Base-by-base conservation (phyloP, 83 land plant genomes). In the Diphasiastrum complanatum region DNA sequence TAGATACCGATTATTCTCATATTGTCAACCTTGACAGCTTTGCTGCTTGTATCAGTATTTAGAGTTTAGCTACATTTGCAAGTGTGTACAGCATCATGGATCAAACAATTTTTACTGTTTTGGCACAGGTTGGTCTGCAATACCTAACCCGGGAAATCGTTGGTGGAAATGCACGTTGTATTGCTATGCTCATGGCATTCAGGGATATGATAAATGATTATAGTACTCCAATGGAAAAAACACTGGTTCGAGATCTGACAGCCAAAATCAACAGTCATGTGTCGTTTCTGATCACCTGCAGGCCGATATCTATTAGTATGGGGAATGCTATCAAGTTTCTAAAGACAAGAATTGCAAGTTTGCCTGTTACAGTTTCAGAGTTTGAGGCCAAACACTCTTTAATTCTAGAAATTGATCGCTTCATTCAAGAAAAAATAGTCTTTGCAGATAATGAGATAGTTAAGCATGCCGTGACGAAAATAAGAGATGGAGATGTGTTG, bases 161-260 rank as follows among this genome's bases (percentile, higher is more conserved):
- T 62, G 99, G 99, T 40, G 99, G 99, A 29, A 93, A 93, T 79
- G 86, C 99, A 30, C 82, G 99, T 20, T 93, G 99, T 71, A 75
- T 82, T 45, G 96, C 91, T 16, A 89, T 93, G 99, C 83, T 93
- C 68, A 75, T 70, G 45, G 86, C 99, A 54, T 86, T 93, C 64
- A 78, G 70, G 45, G 82, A 84, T 35, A 80, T 81, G 49, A 89
- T 93, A 23, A 73, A 68, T 46, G 96, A 85, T 32, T 93, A 93
- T 49, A 66, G 68, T 6, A 84, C 92, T 3, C 96, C 96, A n/a
- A 80, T 81, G 16, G 80, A 89, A 53, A 93, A 85, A 68, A 66
- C 79, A 23, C 67, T 89, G 30, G 45, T 62, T 45, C 82, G 96
- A 34, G 99, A 93, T 66, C 68, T 93, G 51, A 76, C 91, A 28